Evolutionary conservation across 257 asterid species (phyloP).

Genomic region (Ophiorrhiza pumila): DNA sequence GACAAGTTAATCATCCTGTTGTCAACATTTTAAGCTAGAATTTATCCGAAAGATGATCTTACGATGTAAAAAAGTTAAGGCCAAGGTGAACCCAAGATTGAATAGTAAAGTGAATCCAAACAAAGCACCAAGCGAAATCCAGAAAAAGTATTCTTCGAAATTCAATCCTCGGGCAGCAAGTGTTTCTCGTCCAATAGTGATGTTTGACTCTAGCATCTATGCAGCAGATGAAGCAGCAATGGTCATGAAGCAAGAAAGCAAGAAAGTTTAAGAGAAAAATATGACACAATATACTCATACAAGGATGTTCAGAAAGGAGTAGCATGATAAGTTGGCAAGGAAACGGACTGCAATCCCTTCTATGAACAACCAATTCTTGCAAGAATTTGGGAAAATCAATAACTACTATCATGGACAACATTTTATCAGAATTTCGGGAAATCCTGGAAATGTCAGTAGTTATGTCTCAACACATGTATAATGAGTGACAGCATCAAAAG

Average conservation of each 20-base stretch:
- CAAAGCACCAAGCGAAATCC: slow-evolving; percentile 59
- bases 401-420: background rate
- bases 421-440: background rate
- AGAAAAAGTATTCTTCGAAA: slow-evolving; percentile 37
- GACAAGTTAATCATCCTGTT: slow-evolving; percentile 1
- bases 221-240: background rate
- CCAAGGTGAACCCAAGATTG: slow-evolving; percentile 47
- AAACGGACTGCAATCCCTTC: background rate
- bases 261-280: slow-evolving; percentile 1
- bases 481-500: background rate
- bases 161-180: slow-evolving; percentile 52
- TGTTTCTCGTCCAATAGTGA: slow-evolving; percentile 43
- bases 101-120: slow-evolving; percentile 47
- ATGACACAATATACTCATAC: background rate
- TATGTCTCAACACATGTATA: too few species aligned
- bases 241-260: slow-evolving; percentile 18
- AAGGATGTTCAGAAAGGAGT: background rate
- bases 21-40: slow-evolving; percentile 13
- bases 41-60: slow-evolving; percentile 22
- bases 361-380: background rate
- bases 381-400: background rate
- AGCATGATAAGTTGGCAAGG: background rate
- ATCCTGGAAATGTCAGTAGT: background rate
- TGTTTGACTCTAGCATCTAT: slow-evolving; percentile 35
- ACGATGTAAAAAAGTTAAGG: slow-evolving; percentile 52